phyloP scores from a whole-genome alignment of 495 filamentous ascomycete genomes.

The Recurvomyces mirabilis region DNA sequence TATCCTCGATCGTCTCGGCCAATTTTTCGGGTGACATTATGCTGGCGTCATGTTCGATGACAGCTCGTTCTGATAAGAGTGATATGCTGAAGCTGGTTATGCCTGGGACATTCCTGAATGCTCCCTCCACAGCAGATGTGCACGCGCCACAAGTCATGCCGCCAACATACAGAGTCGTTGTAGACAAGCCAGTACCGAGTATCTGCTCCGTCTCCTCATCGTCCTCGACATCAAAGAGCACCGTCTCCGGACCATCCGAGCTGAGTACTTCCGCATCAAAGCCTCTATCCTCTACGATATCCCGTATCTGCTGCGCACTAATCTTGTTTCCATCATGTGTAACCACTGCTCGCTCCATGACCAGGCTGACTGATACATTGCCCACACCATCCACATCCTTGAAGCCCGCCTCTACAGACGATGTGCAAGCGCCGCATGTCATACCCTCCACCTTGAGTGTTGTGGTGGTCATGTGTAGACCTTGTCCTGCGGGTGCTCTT shows the following conservation, averaged over 20 bases:
- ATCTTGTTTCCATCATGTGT: conserved; percentile 73
- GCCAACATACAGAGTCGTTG: conserved; percentile 79
- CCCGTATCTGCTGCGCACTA: conserved; percentile 58
- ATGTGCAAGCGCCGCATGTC: conserved; percentile 90
- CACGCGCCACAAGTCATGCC: conserved; percentile 98
- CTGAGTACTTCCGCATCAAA: conserved; percentile 90
- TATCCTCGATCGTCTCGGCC: conserved; percentile 47
- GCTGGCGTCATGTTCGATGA: conserved; percentile 35
- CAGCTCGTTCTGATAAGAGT: conserved; percentile 49
- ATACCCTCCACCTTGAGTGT: conserved; percentile 82
- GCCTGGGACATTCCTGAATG: conserved; percentile 47
- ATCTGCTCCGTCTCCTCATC: conserved; percentile 18
- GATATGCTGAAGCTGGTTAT: conserved; percentile 35
- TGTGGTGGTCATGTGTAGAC: conserved; percentile 87
- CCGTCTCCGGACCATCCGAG: conserved; percentile 49
- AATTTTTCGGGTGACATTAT: conserved; percentile 55
- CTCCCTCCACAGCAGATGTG: conserved; percentile 77
- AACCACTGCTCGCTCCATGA: conserved; percentile 84
- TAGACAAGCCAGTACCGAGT: conserved; percentile 34
- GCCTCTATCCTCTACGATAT: conserved; percentile 85
- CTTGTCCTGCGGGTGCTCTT: conserved; percentile 7
- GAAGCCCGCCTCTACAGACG: conserved; percentile 76
- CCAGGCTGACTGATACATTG: conserved; percentile 77
- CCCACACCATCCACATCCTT: conserved; percentile 65
- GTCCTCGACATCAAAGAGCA: conserved; percentile 21